A percentile compares a stretch with the other conserved stretches of the same genome.
phyloP scores from a whole-genome alignment of 1,284 basidiomycete species.

The Marasmius oreades region DNA sequence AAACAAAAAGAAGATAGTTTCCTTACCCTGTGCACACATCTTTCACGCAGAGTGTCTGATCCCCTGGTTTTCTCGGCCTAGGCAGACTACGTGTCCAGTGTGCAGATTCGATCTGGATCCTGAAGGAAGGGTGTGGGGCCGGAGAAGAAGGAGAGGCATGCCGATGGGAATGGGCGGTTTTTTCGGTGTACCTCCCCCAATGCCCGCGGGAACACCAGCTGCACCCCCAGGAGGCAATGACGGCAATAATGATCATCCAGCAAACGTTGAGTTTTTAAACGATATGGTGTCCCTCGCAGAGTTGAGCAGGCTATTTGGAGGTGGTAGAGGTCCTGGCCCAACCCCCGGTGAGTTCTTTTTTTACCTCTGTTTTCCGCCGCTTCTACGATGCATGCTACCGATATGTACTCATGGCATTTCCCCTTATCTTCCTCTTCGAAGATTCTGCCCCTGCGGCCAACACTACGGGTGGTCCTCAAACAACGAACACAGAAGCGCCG shows the following conservation, averaged over 20 bases:
- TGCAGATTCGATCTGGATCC: conserved; percentile 80
- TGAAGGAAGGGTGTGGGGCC: conserved; percentile 26
- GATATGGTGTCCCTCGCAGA: not conserved
- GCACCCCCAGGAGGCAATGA: not conserved
- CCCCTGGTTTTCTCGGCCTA: conserved; percentile 75
- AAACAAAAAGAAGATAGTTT: conserved; percentile 42
- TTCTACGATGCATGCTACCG: not conserved
- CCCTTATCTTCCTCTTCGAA: not conserved
- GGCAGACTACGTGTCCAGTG: conserved; percentile 75
- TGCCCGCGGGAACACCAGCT: not conserved
- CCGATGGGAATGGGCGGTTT: not conserved
- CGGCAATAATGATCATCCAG: not conserved
- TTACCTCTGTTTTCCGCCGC: not conserved
- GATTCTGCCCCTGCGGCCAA: not conserved
- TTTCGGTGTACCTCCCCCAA: conserved; percentile 23
- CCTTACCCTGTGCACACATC: conserved; percentile 73
- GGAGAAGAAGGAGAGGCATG: not conserved
- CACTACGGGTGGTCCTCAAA: not conserved
- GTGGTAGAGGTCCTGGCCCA: not conserved
- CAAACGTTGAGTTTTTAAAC: not conserved
- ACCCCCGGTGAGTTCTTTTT: not conserved
- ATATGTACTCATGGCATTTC: not conserved
- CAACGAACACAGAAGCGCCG: not conserved
- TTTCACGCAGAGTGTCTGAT: conserved; percentile 74
- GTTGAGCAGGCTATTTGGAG: not conserved